Conservation (phyloP, 768 basidiomycete species). For the Mycena olivaceomarginata region DNA sequence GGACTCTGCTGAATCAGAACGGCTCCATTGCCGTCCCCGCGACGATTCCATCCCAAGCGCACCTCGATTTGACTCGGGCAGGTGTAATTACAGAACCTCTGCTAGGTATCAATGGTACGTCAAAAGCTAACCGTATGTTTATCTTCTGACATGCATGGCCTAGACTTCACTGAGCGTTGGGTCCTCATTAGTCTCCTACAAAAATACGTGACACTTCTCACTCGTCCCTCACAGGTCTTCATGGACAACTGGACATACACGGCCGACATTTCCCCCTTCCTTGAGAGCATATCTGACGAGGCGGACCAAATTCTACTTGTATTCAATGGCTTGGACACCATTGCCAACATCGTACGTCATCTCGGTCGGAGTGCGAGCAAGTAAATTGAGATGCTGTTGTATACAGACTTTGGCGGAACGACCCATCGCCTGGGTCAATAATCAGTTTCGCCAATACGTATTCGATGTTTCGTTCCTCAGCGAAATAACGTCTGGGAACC, state of each 20-base stretch:
- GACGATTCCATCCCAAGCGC: constrained; percentile 70
- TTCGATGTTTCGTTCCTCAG: constrained; percentile 71
- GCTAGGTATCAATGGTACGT: constrained; percentile 70
- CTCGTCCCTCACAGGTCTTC: constrained; percentile 50
- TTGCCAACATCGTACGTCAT: constrained; percentile 70
- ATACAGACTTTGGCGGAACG: constrained; percentile 68
- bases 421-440: constrained; percentile 75
- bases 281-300: constrained; percentile 46
- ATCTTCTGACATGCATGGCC: not conserved
- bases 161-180: constrained; percentile 76
- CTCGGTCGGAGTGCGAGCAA: not conserved
- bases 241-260: constrained; percentile 78
- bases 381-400: constrained; percentile 11
- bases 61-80: constrained; percentile 71
- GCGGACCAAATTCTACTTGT: constrained; percentile 62
- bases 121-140: constrained; percentile 7
- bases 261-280: constrained; percentile 69
- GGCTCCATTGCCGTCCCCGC: constrained; percentile 73
- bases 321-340: constrained; percentile 75
- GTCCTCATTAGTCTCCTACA: constrained; percentile 54
- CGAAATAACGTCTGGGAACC: constrained; percentile 54
- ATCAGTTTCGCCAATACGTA: constrained; percentile 73
- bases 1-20: constrained; percentile 74
- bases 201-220: not conserved
- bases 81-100: constrained; percentile 74